Percentiles rank a stretch among this genome's conserved stretches.
phyloP scores from a whole-genome alignment of 306 rosid genomes.

The Lagenaria siceraria region DNA sequence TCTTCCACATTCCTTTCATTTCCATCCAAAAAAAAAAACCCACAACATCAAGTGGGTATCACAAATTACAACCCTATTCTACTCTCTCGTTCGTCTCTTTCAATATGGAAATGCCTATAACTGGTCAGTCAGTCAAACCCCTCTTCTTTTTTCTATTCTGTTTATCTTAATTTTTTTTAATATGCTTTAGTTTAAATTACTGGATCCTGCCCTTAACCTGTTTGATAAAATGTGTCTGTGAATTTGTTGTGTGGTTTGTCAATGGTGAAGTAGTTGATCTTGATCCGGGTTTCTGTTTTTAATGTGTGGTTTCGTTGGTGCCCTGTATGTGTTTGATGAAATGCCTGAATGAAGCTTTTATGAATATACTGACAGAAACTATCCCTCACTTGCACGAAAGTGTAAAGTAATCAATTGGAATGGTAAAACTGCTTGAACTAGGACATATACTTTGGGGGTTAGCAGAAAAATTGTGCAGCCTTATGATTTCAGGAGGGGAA shows the following conservation, averaged over 20 bases:
- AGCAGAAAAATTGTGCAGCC: slow-evolving; percentile 11
- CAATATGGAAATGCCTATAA: background rate
- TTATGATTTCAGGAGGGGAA: slow-evolving; percentile 4
- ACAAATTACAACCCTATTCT: background rate
- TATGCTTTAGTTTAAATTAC: background rate
- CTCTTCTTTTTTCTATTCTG: background rate
- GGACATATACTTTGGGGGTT: background rate
- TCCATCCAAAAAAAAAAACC: background rate
- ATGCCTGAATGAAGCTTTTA: background rate
- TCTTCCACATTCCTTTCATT: slow-evolving; percentile 1
- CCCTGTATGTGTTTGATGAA: background rate
- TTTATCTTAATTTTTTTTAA: background rate
- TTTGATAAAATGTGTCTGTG: background rate
- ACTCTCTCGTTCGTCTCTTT: background rate
- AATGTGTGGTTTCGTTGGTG: background rate
- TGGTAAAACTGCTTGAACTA: background rate
- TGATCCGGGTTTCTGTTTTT: background rate
- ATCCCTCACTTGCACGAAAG: background rate
- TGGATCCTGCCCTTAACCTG: background rate
- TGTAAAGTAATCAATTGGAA: background rate
- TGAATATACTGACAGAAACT: slow-evolving; percentile 1
- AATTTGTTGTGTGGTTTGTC: background rate
- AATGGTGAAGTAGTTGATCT: background rate
- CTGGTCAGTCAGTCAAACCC: background rate
- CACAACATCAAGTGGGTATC: background rate